Conservation (phyloP, 768 basidiomycete species). For the Wakefieldia striispora region DNA sequence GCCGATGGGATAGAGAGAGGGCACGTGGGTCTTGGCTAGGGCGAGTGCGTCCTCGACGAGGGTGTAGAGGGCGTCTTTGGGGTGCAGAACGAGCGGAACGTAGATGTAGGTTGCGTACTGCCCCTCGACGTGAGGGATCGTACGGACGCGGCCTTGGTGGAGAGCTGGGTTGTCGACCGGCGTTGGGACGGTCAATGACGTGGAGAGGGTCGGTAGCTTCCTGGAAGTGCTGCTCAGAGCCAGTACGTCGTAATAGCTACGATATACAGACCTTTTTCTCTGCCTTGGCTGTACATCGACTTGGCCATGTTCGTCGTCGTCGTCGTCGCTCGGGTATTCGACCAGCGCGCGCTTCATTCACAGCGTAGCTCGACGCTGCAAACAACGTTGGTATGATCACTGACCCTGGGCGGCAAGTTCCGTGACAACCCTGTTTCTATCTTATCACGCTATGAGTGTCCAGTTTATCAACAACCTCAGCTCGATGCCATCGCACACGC, state of each 20-base stretch:
- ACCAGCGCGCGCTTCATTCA: constrained; percentile 40
- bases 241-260: too few species aligned
- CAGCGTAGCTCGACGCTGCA: neutral
- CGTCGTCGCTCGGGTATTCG: constrained; percentile 45
- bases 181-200: constrained; percentile 41
- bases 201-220: constrained; percentile 60
- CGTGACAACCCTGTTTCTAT: neutral
- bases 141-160: constrained; percentile 82
- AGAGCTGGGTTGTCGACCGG: constrained; percentile 72
- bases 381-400: neutral
- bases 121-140: constrained; percentile 79
- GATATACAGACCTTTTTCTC: constrained; percentile 42
- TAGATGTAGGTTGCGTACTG: constrained; percentile 83
- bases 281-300: constrained; percentile 9
- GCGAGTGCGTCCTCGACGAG: constrained; percentile 45
- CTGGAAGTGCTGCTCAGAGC: constrained; percentile 31
- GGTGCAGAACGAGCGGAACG: constrained; percentile 53
- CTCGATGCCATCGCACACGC: constrained; percentile 45
- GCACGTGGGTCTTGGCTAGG: constrained; percentile 43
- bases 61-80: constrained; percentile 41
- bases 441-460: constrained; percentile 50
- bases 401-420: constrained; percentile 9
- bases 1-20: constrained; percentile 48
- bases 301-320: constrained; percentile 30
- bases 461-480: constrained; percentile 74